A percentile compares a stretch with the other conserved stretches of the same genome.
phyloP scores from a whole-genome alignment of 176 grass and related monocot species.

The Triticum turgidum region DNA sequence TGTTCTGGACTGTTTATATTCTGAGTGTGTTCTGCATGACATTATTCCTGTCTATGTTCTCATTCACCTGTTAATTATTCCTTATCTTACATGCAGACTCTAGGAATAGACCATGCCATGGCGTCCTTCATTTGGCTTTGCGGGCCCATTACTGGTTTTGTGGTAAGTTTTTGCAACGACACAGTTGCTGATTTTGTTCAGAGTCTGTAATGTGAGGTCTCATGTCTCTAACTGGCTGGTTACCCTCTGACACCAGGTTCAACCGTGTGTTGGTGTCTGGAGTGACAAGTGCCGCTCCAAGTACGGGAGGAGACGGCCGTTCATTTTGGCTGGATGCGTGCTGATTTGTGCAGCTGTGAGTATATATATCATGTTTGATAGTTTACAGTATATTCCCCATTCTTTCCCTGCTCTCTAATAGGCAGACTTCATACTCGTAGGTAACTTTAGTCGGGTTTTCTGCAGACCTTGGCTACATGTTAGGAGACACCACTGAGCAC shows the following conservation, averaged over 20 bases:
- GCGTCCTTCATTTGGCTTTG: constrained; percentile 99
- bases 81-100: too few species aligned
- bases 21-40: too few species aligned
- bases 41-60: too few species aligned
- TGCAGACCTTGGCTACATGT: constrained; percentile 94
- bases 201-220: not conserved
- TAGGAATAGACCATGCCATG: constrained; percentile 96
- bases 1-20: too few species aligned
- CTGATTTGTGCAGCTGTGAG: constrained; percentile 92
- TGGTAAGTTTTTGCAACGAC: constrained; percentile 42
- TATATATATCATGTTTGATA: constrained; percentile 29
- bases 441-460: constrained; percentile 98
- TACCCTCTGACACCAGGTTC: constrained; percentile 43
- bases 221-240: not conserved
- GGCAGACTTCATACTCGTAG: constrained; percentile 47
- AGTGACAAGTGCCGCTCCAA: constrained; percentile 96
- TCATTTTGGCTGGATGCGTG: constrained; percentile 85
- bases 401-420: constrained; percentile 37
- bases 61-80: too few species aligned
- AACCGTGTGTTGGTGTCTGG: constrained; percentile 98
- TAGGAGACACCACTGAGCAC: constrained; percentile 86
- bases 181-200: not conserved
- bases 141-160: constrained; percentile 93
- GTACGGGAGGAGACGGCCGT: constrained; percentile 91
- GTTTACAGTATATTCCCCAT: not conserved